Evolutionary conservation across 768 basidiomycete species (phyloP).

Genomic region (Rubroboletus satanas): DNA sequence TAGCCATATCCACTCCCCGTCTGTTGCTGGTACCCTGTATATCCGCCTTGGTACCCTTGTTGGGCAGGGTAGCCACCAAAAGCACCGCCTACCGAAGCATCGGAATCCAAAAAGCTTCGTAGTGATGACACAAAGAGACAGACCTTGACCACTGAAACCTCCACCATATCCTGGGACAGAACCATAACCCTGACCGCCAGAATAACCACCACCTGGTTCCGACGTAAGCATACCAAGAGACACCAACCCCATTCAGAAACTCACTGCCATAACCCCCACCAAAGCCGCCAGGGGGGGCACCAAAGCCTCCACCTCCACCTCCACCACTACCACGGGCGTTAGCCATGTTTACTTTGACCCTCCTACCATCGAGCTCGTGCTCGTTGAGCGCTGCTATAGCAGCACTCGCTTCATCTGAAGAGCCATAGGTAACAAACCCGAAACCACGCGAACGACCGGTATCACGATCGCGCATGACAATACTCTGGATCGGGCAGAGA

Average conservation of each 20-base stretch:
- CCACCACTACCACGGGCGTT: constrained; percentile 65
- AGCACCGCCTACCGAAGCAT: constrained; percentile 1
- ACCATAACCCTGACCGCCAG: constrained; percentile 27
- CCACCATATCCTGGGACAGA: constrained; percentile 24
- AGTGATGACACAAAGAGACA: background rate
- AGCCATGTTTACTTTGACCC: constrained; percentile 84
- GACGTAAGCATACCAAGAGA: constrained; percentile 12
- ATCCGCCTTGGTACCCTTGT: constrained; percentile 25
- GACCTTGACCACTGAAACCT: constrained; percentile 15
- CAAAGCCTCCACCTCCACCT: constrained; percentile 41
- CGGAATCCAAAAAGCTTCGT: background rate
- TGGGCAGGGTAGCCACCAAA: constrained; percentile 15
- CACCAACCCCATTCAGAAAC: background rate
- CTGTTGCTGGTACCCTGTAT: constrained; percentile 27
- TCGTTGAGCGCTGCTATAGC: constrained; percentile 82
- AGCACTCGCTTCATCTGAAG: constrained; percentile 60
- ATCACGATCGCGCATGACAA: constrained; percentile 98
- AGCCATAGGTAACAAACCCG: constrained; percentile 84
- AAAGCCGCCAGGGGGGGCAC: constrained; percentile 32
- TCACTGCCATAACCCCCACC: constrained; percentile 29
- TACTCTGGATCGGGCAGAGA: constrained; percentile 56
- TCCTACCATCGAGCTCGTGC: constrained; percentile 88
- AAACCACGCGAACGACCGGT: constrained; percentile 97
- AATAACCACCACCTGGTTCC: constrained; percentile 26
- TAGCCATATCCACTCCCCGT: constrained; percentile 28